Evolutionary conservation across 306 rosid species (phyloP).

Genomic region (Cicer yamashitae): DNA sequence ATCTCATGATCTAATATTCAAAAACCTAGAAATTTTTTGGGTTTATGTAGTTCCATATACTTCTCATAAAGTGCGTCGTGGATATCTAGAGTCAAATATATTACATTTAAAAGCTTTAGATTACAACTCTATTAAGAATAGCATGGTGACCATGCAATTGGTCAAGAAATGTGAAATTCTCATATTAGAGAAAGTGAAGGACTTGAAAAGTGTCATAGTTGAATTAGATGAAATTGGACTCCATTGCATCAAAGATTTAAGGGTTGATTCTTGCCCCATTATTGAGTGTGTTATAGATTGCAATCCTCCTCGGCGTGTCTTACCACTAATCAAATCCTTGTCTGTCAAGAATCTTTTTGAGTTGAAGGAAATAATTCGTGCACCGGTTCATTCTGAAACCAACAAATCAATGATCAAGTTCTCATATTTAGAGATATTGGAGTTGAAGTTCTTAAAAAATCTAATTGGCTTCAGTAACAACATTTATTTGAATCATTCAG

Average conservation of each 20-base stretch:
- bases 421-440: background rate
- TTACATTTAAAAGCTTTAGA: background rate
- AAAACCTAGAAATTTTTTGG: constrained; percentile 30
- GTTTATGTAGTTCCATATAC: background rate
- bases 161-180: constrained; percentile 36
- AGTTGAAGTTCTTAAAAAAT: background rate
- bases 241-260: constrained; percentile 18
- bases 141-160: background rate
- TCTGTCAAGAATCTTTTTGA: background rate
- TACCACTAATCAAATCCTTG: background rate
- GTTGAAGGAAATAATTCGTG: background rate
- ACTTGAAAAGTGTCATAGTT: constrained; percentile 18
- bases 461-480: background rate
- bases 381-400: background rate
- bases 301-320: background rate
- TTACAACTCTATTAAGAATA: background rate
- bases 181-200: background rate
- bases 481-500: background rate
- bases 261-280: background rate
- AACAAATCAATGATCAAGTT: background rate
- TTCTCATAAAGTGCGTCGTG: background rate
- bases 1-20: constrained; percentile 13
- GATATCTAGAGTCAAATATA: constrained; percentile 21
- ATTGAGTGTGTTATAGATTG: constrained; percentile 16
- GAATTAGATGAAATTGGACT: constrained; percentile 15